phyloP scores from a whole-genome alignment of 495 filamentous ascomycete genomes.

The Cercophora samala region DNA sequence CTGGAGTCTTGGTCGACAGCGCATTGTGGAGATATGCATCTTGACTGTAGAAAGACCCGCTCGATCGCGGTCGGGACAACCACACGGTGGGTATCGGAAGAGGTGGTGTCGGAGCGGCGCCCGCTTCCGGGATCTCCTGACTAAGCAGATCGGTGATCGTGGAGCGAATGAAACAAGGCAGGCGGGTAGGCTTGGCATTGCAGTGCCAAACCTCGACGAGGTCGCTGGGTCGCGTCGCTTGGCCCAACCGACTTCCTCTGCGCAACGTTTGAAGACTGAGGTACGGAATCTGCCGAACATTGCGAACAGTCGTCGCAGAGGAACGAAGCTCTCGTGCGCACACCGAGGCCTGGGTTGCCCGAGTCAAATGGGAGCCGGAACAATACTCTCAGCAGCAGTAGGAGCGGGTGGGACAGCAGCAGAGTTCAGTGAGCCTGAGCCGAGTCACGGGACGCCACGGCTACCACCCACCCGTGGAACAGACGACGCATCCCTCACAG shows the following conservation, averaged over 20 bases:
- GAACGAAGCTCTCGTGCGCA: not conserved
- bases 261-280: too few species aligned
- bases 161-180: not conserved
- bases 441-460: not conserved
- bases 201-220: not conserved
- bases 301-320: not conserved
- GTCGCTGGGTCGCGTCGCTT: not conserved
- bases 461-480: not conserved
- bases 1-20: too few species aligned
- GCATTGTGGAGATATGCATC: too few species aligned
- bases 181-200: not conserved
- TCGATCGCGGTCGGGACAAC: not conserved
- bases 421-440: not conserved
- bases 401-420: not conserved
- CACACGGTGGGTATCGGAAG: not conserved
- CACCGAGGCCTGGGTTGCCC: not conserved
- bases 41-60: too few species aligned
- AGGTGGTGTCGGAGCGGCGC: not conserved
- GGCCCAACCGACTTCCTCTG: not conserved
- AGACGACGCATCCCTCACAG: too few species aligned
- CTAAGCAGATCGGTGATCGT: not conserved
- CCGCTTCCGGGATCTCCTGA: not conserved
- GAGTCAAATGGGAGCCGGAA: not conserved
- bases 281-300: not conserved
- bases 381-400: not conserved